Evolutionary conservation across 257 asterid genomes (phyloP).

Genomic region (Paraleonurus japonicus): DNA sequence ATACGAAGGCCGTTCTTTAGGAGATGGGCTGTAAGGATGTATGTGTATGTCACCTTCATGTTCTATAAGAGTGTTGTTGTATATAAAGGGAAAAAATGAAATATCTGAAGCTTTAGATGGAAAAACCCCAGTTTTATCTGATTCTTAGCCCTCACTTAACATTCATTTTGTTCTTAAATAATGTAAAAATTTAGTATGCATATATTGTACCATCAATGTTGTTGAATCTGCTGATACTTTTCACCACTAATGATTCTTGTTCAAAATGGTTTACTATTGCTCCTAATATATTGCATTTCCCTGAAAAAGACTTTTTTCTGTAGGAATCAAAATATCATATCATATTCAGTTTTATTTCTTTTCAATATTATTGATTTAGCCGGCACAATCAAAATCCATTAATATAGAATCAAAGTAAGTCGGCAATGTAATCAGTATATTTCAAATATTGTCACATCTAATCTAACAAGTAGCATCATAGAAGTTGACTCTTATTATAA

Average conservation of each 20-base stretch:
- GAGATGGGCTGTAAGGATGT: too few relatives aligned
- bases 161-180: slow-evolving; percentile 10
- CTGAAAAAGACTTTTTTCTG: too few relatives aligned
- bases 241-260: background rate
- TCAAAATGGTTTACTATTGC: background rate
- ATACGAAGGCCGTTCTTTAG: too few relatives aligned
- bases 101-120: background rate
- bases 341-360: too few relatives aligned
- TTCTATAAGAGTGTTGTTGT: background rate
- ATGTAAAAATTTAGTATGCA: background rate
- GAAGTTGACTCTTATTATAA: slow-evolving; percentile 10
- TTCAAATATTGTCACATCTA: slow-evolving; percentile 1
- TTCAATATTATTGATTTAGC: background rate
- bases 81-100: background rate
- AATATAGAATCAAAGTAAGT: background rate
- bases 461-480: background rate
- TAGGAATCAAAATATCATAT: too few relatives aligned
- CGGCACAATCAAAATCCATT: background rate
- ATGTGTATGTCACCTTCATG: background rate
- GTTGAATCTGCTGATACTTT: background rate
- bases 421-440: background rate
- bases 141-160: background rate
- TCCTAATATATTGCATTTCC: too few relatives aligned
- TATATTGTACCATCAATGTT: background rate
- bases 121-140: background rate